phyloP scores from a whole-genome alignment of 192 early-diverging fungal species.

The Linnemannia schmuckeri region DNA sequence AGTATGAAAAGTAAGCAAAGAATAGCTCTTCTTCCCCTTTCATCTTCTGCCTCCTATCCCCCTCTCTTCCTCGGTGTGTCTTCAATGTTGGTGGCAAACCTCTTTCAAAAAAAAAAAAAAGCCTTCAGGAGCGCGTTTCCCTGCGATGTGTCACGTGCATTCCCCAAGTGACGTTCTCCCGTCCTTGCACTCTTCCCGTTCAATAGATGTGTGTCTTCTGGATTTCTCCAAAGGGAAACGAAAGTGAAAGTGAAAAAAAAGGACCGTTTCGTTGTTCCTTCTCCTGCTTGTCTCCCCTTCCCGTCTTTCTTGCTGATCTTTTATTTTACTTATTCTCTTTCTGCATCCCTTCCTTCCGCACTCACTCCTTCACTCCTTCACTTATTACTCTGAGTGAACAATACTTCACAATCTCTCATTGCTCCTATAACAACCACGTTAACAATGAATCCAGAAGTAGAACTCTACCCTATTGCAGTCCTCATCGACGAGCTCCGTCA shows the following conservation, averaged over 20 bases:
- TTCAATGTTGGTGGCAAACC: too few species aligned
- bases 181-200: too few species aligned
- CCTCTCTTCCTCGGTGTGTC: too few species aligned
- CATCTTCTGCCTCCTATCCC: neutral
- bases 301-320: neutral
- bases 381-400: neutral
- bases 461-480: slow-evolving; percentile 88
- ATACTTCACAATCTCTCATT: neutral
- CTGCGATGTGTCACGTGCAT: too few species aligned
- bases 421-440: neutral
- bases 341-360: neutral
- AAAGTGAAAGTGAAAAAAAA: neutral
- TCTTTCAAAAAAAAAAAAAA: too few species aligned
- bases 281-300: neutral
- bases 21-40: too few species aligned
- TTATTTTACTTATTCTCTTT: neutral
- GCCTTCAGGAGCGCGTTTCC: too few species aligned
- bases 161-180: too few species aligned
- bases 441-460: slow-evolving; percentile 56
- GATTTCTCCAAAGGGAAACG: neutral
- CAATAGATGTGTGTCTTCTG: too few species aligned
- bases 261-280: neutral
- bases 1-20: too few species aligned
- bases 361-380: neutral
- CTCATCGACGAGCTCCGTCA: slow-evolving; percentile 94